Base-by-base conservation (phyloP, 306 rosid genomes). In the Crataegus laevigata region DNA sequence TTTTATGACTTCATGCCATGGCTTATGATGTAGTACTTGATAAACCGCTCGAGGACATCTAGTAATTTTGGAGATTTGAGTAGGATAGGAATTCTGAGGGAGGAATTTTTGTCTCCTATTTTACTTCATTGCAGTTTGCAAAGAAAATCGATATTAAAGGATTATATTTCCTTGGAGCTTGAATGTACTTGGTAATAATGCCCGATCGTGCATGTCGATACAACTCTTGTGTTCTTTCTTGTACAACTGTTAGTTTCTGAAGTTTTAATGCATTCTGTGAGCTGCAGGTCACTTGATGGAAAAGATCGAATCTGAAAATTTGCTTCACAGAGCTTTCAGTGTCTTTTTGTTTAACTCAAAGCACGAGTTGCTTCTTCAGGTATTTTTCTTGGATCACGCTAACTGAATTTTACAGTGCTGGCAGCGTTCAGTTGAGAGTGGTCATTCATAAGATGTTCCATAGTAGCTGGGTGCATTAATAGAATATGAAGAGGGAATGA, bases 351-450 rank as follows among this genome's bases (percentile, higher is more conserved):
- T 96, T 76, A 96, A 96, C 92, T 80, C 98, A 61, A 96, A 96
- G 81, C 83, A 82, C 66, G 97, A 96, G 86, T 73, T 96, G 85
- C 98, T 96, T 80, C 98, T 96, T 78, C 99, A 96, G 99, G 99
- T 96, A 82, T 15, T 77, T 50, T 11, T 21, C 73, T 72, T 22
- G n/a, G 67, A 17, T 77, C 60, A 66, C 63, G 73, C 21, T 47
- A 34, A 50, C 43, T 79, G 38, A 43, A 24, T 26, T 28, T 26
- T 28, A 29, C 63, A 7, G 25, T 22, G 30, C 11, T 32, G 32
- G 75, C 2, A 34, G 64, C 51, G 14, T 12, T 32, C 19, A 21
- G 66, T 71, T 57, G 21, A 34, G 51, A 32, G n/a, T 61, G n/a
- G 66, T 61, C 34, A 14, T 61, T 61, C 18, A 13, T 8, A 30